Base-by-base conservation (phyloP, 2,329 filamentous ascomycete genomes). In the Plenodomus lindquistii region DNA sequence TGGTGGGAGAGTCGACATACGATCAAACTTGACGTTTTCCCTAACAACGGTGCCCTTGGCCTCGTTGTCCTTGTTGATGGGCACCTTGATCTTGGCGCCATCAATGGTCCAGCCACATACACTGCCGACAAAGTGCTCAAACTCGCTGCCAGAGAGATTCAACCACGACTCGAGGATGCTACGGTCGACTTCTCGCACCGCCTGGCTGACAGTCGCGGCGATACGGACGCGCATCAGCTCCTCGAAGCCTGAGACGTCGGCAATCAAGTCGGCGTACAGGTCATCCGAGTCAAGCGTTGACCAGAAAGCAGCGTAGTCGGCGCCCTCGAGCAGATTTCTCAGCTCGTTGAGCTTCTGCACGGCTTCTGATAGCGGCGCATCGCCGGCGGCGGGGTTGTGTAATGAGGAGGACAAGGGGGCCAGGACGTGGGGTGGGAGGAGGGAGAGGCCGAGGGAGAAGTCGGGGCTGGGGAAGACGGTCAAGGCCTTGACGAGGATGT, bases 401-500 rank as follows among this genome's bases (percentile, higher is more conserved):
- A 66, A 59, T 36, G 69, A 68, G 44, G 83, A 72, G 27, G 79
- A 77, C 52, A 81, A 74, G 48, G 82, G 85, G 15, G 82, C 82
- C 59, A 91, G 84, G 57, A 88, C 83, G 72, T 92, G 85, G 39
- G 93, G 88, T 57, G 91, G 91, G 69, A 99, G 91, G 59, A 99
- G 90, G 71, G 96, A 90, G 54, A 99, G 87, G 67, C 89, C 88
- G 66, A 97, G 90, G 65, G 86, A 87, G 85, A 97, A 99, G 76
- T 97, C 92, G 37, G 94, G 86, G 17, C 89, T 92, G 58, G 94
- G 94, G 82, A 99, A 99, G 78, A 96, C 89, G 63, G 93, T 96
- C 73, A 99, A 86, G 62, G 92, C 84, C 82, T 97, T 99, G 81
- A 96, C 92, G 74, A 99, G 91, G 79, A 97, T 89, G 83, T 97